Evolutionary conservation across 805 yeast species (phyloP), one percentile per base, ranked within the genome.

Genomic region (Lipomyces kockii): DNA sequence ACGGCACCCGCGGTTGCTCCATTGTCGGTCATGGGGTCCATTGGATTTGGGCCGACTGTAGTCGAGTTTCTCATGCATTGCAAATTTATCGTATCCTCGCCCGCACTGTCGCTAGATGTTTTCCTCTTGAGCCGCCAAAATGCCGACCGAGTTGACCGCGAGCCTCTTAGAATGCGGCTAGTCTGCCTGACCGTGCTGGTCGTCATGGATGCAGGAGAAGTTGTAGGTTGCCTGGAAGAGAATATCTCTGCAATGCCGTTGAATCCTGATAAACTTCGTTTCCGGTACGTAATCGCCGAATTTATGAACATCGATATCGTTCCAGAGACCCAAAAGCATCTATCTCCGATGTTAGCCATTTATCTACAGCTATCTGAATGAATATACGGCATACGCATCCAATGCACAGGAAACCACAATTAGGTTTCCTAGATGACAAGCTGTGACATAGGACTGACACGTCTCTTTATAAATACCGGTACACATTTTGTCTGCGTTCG

Each of bases 261-360:
- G 39, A 61, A 27, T 35, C 61, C 60, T 22, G 65, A 65, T 11
- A 65, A n/a, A 2, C 53, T 51, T 20, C 61, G 59, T 22, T 55
- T 58, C 34, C 62, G 61, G 43, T 63, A 67, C 29, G 70, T 63
- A 12, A 67, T 56, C 6, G 70, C 70, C 17, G 67, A 63, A 64
- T 53, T 63, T 8, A 67, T 27, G 53, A 67, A 67, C 70, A 67
- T 56, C 17, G 66, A 63, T 17, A 67, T 32, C 1, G 70, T 67
- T 17, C 70, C 70, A 1, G 64, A 60, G 11, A 63, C 29, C 70
- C 70, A 67, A 49, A 63, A 61, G 17, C 62, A 57, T 20, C 67
- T 64, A 17, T 17, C 4, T 27, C 11, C 17, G 25, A 3, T 29
- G 46, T 57, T 62, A 62, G 61, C 34, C 32, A 20, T 54, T 9